A percentile compares a stretch with the other conserved stretches of the same genome.
These are phyloP conservation scores for Nannochloropsis granulata DNA, from an alignment of 108 stramenopile species.

Conservation along the genomic window DNA sequence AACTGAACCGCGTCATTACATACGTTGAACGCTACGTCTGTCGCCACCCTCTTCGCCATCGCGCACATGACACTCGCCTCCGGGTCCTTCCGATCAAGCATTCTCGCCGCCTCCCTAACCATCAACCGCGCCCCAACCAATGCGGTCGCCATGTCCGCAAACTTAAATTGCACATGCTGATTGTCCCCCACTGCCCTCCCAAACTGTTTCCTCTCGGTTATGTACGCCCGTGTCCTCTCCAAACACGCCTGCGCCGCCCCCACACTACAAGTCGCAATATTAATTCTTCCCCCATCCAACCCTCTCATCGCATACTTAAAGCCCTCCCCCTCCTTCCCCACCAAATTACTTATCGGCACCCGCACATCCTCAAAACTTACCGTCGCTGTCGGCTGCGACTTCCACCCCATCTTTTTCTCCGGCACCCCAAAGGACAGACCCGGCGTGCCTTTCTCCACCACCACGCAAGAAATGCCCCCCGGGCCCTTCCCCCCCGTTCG, in stretches of 20 bases:
- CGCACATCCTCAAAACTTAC: conserved; percentile 24
- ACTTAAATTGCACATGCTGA: conserved; percentile 33
- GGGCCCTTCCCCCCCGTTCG: conserved; percentile 28
- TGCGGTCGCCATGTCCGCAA: conserved; percentile 35
- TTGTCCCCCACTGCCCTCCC: conserved; percentile 17
- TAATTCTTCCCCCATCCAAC: conserved; percentile 32
- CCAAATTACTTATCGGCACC: conserved; percentile 29
- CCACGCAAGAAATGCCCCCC: conserved; percentile 26
- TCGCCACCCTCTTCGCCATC: conserved; percentile 36
- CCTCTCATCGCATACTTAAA: conserved; percentile 38
- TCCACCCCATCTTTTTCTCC: conserved; percentile 36
- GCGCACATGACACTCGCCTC: conserved; percentile 26
- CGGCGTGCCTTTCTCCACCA: conserved; percentile 28
- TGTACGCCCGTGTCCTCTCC: conserved; percentile 11
- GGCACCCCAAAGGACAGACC: conserved; percentile 37
- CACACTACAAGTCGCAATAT: conserved; percentile 27
- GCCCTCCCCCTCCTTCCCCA: conserved; percentile 35
- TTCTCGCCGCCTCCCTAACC: conserved; percentile 24
- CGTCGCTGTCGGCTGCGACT: conserved; percentile 28
- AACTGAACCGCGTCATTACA: conserved; percentile 33
- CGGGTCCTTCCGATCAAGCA: conserved; percentile 33
- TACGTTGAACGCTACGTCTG: conserved; percentile 30
- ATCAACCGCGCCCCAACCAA: conserved; percentile 11
- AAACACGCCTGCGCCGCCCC: conserved; percentile 30
- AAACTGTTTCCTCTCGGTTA: conserved; percentile 35